Conservation (phyloP, 345 rosid genomes). For the Populus pruinosa region DNA sequence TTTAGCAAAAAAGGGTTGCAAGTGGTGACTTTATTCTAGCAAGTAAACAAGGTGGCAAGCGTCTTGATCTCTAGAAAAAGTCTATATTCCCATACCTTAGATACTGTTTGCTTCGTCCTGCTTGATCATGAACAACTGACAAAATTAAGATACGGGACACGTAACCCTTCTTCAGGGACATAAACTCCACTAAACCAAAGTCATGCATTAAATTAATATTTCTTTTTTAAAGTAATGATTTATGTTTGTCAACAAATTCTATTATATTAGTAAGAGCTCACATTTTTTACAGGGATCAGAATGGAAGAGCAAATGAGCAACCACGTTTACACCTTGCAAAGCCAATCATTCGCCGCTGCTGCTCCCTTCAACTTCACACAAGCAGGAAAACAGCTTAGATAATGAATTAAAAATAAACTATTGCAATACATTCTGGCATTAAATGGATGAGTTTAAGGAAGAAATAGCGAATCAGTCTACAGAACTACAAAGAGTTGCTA, state of each 20-base stretch:
- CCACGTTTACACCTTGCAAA: not conserved
- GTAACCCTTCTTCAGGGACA: not conserved
- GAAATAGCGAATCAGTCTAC: no score
- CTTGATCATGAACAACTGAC: not conserved
- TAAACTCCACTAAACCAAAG: not conserved
- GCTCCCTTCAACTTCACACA: not conserved
- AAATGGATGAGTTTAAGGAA: no score
- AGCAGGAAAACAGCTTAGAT: not conserved
- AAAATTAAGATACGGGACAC: not conserved
- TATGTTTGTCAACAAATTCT: not conserved
- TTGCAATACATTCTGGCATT: not conserved
- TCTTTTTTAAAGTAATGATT: not conserved
- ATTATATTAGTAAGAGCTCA: not conserved
- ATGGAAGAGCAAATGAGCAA: not conserved
- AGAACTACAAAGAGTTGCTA: no score
- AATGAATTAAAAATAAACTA: no score
- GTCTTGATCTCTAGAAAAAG: slow-evolving; percentile 5
- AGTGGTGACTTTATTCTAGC: slow-evolving; percentile 13
- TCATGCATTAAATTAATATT: not conserved
- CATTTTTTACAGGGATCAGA: not conserved
- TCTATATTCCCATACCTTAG: not conserved
- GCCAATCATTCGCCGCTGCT: not conserved
- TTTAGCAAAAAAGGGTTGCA: not conserved
- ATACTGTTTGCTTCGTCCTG: not conserved
- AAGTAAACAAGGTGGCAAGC: not conserved